These are phyloP conservation scores for Clitopilus hobsonii DNA, from an alignment of 768 basidiomycete species.

Conservation along the genomic window DNA sequence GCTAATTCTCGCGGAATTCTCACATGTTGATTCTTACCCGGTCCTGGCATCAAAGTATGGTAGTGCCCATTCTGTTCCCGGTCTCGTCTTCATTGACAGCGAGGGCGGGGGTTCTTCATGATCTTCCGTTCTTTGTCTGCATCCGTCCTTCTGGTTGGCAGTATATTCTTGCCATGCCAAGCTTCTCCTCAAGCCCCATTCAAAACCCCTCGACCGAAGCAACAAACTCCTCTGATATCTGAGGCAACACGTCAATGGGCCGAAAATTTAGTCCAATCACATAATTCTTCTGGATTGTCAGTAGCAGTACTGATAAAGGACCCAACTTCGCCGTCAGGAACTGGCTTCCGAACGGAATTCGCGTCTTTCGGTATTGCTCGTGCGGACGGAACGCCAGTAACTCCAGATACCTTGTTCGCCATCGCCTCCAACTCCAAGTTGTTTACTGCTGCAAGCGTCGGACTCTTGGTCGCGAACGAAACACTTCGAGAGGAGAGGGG, in stretches of 20 bases:
- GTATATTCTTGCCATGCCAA: neutral
- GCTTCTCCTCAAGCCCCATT: neutral
- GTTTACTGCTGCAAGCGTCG: conserved; percentile 32
- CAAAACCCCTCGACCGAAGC: neutral
- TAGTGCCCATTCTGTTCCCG: neutral
- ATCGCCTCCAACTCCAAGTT: conserved; percentile 43
- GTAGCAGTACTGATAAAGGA: conserved; percentile 35
- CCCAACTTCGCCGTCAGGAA: conserved; percentile 11
- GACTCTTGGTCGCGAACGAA: conserved; percentile 33
- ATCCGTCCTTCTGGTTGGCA: neutral
- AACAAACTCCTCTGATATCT: neutral
- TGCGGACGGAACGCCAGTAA: conserved; percentile 28
- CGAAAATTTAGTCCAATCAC: conserved; percentile 19
- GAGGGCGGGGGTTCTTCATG: neutral
- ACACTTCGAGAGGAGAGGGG: conserved; percentile 26
- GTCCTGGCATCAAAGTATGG: no score
- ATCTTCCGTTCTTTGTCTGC: neutral
- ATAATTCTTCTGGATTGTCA: conserved; percentile 36
- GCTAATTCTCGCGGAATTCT: neutral
- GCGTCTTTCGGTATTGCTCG: conserved; percentile 32
- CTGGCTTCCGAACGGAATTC: conserved; percentile 33
- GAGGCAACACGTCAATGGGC: neutral
- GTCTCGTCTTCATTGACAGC: conserved; percentile 1
- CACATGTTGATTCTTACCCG: no score
- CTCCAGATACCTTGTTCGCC: conserved; percentile 38